A percentile compares a stretch with the other conserved stretches of the same genome.
phyloP scores from a whole-genome alignment of 331 rosid genomes.

The Rhamnella rubrinervis region DNA sequence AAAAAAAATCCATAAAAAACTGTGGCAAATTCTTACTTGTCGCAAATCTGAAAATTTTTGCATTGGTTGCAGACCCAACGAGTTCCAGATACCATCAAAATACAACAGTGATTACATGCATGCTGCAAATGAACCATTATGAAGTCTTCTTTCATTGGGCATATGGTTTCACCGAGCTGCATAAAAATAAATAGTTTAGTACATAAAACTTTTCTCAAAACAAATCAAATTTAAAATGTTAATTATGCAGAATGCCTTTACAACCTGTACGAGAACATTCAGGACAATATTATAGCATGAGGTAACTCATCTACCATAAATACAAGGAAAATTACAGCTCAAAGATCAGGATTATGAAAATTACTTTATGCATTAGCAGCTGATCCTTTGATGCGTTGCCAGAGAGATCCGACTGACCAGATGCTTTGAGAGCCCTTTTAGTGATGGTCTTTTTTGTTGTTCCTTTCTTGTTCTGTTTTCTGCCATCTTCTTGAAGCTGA shows the following conservation, averaged over 20 bases:
- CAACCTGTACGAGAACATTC: neutral
- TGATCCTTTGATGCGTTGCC: constrained; percentile 76
- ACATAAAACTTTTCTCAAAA: too few relatives aligned
- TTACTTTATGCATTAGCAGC: constrained; percentile 69
- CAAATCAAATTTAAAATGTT: too few relatives aligned
- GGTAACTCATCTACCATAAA: neutral
- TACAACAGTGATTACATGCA: constrained; percentile 76
- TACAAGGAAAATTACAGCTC: neutral
- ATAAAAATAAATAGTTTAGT: constrained; percentile 23
- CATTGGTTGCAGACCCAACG: constrained; percentile 92
- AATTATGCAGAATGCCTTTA: neutral
- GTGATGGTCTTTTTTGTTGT: constrained; percentile 61
- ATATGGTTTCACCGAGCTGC: constrained; percentile 97
- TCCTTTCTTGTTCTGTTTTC: constrained; percentile 73
- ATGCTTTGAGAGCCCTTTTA: constrained; percentile 84
- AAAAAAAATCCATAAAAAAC: neutral
- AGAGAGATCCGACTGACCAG: constrained; percentile 88
- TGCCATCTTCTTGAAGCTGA: constrained; percentile 91
- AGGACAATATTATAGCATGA: neutral
- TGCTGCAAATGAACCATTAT: constrained; percentile 98
- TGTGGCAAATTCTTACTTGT: constrained; percentile 58
- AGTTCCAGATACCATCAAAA: constrained; percentile 83
- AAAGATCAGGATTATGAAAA: constrained; percentile 14
- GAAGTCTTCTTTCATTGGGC: constrained; percentile 97
- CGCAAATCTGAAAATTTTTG: constrained; percentile 91